Percentiles rank a stretch among this genome's conserved stretches.
These are phyloP conservation scores for Lecanicillium sp. DNA, from an alignment of 2,329 filamentous ascomycete species.

Conservation along the genomic window DNA sequence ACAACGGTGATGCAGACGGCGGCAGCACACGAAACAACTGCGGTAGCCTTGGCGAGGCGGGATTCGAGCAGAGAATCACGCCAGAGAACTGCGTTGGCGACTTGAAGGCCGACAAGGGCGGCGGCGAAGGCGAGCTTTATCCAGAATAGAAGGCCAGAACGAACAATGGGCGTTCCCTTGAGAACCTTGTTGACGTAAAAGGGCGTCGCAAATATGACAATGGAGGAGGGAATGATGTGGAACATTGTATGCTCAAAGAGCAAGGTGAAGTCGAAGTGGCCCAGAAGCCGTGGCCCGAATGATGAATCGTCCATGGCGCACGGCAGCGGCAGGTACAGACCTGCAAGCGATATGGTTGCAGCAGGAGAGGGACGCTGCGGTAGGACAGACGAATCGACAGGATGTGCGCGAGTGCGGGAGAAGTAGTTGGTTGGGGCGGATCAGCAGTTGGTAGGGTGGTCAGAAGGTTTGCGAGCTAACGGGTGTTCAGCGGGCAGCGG, in stretches of 20 bases:
- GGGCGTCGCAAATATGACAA: not conserved
- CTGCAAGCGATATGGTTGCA: too few relatives aligned
- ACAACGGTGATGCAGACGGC: conserved; percentile 21
- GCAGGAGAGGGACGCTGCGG: too few relatives aligned
- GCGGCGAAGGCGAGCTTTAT: not conserved
- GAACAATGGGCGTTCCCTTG: not conserved
- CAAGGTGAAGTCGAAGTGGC: not conserved
- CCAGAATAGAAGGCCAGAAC: not conserved
- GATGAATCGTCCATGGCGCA: not conserved
- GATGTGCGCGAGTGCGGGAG: too few relatives aligned
- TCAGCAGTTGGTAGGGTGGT: too few relatives aligned
- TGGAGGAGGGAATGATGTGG: not conserved
- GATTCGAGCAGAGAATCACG: not conserved
- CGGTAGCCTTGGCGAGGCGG: conserved; percentile 17
- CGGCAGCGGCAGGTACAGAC: too few relatives aligned
- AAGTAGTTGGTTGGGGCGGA: too few relatives aligned
- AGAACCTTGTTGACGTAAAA: not conserved
- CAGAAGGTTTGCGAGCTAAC: too few relatives aligned
- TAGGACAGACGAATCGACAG: too few relatives aligned
- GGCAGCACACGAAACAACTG: conserved; percentile 23
- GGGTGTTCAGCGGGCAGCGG: too few relatives aligned
- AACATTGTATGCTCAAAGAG: not conserved
- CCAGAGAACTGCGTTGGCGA: not conserved
- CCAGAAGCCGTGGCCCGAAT: not conserved
- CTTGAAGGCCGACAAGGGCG: not conserved